These are phyloP conservation scores for Tetramitus jugosus DNA, from an alignment of 208 protist species.

Conservation along the genomic window DNA sequence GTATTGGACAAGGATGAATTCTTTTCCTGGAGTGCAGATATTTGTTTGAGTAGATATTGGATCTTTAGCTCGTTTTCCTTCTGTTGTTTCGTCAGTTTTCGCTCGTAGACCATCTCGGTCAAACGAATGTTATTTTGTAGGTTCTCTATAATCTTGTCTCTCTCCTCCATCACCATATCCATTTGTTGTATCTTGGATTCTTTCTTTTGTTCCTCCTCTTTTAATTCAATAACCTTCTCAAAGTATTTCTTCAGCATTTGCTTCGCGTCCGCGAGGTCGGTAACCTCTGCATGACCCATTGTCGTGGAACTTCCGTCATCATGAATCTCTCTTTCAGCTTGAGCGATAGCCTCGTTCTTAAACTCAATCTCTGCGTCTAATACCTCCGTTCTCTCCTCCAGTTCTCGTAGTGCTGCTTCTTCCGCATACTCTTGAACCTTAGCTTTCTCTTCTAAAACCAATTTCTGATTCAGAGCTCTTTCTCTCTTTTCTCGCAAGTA, in stretches of 20 bases:
- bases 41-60: not conserved
- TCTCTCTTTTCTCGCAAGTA: not conserved
- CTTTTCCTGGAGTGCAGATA: too few relatives aligned
- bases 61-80: slow-evolving; percentile 10
- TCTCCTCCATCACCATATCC: not conserved
- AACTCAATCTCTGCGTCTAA: slow-evolving; percentile 21
- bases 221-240: slow-evolving; percentile 22
- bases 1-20: not conserved
- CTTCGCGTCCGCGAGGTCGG: not conserved
- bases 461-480: not conserved
- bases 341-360: slow-evolving; percentile 20
- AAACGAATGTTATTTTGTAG: not conserved
- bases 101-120: not conserved
- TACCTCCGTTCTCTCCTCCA: slow-evolving; percentile 15
- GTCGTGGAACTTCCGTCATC: not conserved
- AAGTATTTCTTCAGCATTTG: slow-evolving; percentile 14
- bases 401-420: not conserved
- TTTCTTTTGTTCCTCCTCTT: slow-evolving; percentile 4
- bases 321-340: not conserved
- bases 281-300: not conserved
- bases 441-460: not conserved
- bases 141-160: slow-evolving; percentile 8
- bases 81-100: slow-evolving; percentile 3
- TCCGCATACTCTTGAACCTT: not conserved
- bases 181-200: not conserved